Evolutionary conservation across 192 early-diverging fungal genomes (phyloP).

Genomic region (Lobosporangium transversale): DNA sequence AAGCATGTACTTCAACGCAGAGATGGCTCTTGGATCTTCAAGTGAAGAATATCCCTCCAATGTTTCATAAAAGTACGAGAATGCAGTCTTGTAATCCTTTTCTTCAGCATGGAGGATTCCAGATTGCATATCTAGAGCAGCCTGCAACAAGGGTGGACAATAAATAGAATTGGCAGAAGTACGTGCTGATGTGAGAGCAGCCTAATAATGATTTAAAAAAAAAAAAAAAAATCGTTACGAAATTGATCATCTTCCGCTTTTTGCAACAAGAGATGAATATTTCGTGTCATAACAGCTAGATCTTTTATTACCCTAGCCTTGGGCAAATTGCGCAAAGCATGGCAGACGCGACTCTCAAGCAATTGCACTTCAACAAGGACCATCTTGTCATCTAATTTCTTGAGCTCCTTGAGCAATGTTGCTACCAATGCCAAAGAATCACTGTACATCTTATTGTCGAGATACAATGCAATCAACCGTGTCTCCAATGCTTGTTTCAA

Average conservation of each 20-base stretch:
- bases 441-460: slow-evolving; percentile 96
- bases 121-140: slow-evolving; percentile 95
- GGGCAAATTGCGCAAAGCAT: slow-evolving; percentile 91
- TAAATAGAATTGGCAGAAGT: slow-evolving; percentile 98
- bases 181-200: slow-evolving; percentile 95
- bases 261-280: too few relatives aligned
- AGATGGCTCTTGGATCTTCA: slow-evolving; percentile 87
- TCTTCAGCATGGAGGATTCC: slow-evolving; percentile 98
- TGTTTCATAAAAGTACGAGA: slow-evolving; percentile 98
- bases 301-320: slow-evolving; percentile 77
- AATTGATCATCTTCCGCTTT: too few relatives aligned
- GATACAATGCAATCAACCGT: slow-evolving; percentile 85
- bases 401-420: slow-evolving; percentile 93
- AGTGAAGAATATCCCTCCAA: slow-evolving; percentile 93
- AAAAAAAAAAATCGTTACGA: slow-evolving; percentile 15
- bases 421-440: slow-evolving; percentile 88
- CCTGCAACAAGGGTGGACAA: slow-evolving; percentile 97
- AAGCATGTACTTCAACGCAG: slow-evolving; percentile 97
- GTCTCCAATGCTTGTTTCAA: slow-evolving; percentile 96
- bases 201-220: slow-evolving; percentile 54
- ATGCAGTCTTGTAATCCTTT: slow-evolving; percentile 97
- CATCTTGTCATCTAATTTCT: slow-evolving; percentile 98
- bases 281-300: not conserved
- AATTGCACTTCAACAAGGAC: slow-evolving; percentile 97
- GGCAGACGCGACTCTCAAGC: slow-evolving; percentile 93